Evolutionary conservation across 2,329 filamentous ascomycete species (phyloP).

Genomic region (Penicillium sp.): DNA sequence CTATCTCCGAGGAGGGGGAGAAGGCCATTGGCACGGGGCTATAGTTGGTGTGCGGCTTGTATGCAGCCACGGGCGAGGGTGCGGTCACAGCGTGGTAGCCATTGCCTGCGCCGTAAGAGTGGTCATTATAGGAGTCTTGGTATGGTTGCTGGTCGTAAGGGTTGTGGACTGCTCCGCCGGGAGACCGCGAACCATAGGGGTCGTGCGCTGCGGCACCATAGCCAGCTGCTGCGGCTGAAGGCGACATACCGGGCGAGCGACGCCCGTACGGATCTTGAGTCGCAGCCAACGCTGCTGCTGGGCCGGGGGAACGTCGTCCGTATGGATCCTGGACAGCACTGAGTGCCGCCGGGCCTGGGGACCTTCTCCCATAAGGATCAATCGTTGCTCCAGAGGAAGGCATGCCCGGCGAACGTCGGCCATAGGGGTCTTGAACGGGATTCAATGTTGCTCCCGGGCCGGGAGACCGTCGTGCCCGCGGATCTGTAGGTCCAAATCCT

Average conservation of each 20-base stretch:
- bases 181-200: constrained; percentile 11
- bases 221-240: not conserved
- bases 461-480: constrained; percentile 18
- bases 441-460: constrained; percentile 10
- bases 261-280: constrained; percentile 23
- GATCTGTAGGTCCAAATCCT: constrained; percentile 23
- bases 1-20: constrained; percentile 18
- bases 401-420: constrained; percentile 12
- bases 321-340: constrained; percentile 19
- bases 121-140: constrained; percentile 16
- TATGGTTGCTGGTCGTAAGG: constrained; percentile 26
- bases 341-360: constrained; percentile 12
- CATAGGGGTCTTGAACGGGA: constrained; percentile 13
- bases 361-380: constrained; percentile 22
- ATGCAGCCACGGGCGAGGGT: constrained; percentile 21
- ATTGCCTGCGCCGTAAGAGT: constrained; percentile 8
- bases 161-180: constrained; percentile 17
- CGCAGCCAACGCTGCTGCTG: constrained; percentile 12
- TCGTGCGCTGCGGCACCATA: not conserved
- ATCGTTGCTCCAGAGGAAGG: constrained; percentile 12
- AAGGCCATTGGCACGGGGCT: constrained; percentile 24
- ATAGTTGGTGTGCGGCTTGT: constrained; percentile 27
- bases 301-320: constrained; percentile 22
- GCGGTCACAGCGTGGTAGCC: constrained; percentile 21
- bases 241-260: constrained; percentile 19